Evolutionary conservation across 768 basidiomycete species (phyloP).

Genomic region (Plicaturopsis crispa): DNA sequence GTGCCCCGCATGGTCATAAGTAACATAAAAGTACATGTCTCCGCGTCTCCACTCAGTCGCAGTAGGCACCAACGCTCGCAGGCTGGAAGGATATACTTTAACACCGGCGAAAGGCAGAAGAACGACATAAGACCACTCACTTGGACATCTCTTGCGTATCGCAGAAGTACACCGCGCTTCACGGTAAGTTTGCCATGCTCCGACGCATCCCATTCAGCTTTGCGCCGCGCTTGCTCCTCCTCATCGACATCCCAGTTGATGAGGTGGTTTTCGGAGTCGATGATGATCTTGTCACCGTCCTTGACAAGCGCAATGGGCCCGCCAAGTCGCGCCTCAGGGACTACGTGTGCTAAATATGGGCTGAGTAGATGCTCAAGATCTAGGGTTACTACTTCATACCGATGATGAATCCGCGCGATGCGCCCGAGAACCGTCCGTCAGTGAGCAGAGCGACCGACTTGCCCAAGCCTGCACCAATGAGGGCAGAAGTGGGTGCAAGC

Average conservation of each 20-base stretch:
- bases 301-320: slow-evolving; percentile 84
- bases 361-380: neutral
- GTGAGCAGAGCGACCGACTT: slow-evolving; percentile 78
- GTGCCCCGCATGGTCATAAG: slow-evolving; percentile 1
- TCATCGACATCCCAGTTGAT: slow-evolving; percentile 73
- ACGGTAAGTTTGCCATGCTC: slow-evolving; percentile 59
- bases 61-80: slow-evolving; percentile 76
- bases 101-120: slow-evolving; percentile 1
- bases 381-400: slow-evolving; percentile 21
- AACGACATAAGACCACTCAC: slow-evolving; percentile 39
- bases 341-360: slow-evolving; percentile 42
- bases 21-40: slow-evolving; percentile 5
- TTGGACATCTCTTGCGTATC: slow-evolving; percentile 82
- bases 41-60: slow-evolving; percentile 44
- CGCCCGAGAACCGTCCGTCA: slow-evolving; percentile 86
- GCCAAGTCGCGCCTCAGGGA: slow-evolving; percentile 64
- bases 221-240: slow-evolving; percentile 53
- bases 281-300: slow-evolving; percentile 74
- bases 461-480: slow-evolving; percentile 79
- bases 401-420: slow-evolving; percentile 60
- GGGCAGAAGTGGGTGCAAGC: slow-evolving; percentile 70
- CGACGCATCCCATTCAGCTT: slow-evolving; percentile 61
- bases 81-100: slow-evolving; percentile 37
- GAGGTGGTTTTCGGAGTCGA: slow-evolving; percentile 56
- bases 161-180: slow-evolving; percentile 64